These are phyloP conservation scores for Euphorbia celastroides DNA, from an alignment of 441 rosid genomes.

Conservation along the genomic window DNA sequence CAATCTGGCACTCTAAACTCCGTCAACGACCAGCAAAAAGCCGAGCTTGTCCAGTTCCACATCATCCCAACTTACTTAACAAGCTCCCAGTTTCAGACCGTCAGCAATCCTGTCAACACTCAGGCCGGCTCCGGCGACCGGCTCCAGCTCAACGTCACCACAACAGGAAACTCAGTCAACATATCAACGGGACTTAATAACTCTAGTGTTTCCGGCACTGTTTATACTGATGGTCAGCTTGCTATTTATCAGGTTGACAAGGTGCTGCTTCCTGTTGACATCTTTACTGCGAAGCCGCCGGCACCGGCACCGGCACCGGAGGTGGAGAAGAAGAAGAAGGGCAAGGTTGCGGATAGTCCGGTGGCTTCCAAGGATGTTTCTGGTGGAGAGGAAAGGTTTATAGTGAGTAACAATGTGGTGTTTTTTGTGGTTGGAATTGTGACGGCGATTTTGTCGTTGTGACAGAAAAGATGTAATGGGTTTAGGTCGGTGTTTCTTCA, in stretches of 20 bases:
- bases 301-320: conserved; percentile 77
- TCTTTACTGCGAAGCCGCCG: conserved; percentile 65
- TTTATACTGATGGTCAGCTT: conserved; percentile 77
- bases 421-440: conserved; percentile 26
- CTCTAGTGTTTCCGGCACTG: conserved; percentile 59
- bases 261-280: conserved; percentile 65
- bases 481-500: neutral
- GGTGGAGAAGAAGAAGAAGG: conserved; percentile 46
- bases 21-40: conserved; percentile 56
- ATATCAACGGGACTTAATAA: conserved; percentile 65
- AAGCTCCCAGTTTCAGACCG: conserved; percentile 60
- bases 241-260: conserved; percentile 75
- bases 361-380: conserved; percentile 43
- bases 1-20: conserved; percentile 65
- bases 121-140: conserved; percentile 65
- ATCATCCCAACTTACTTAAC: conserved; percentile 54
- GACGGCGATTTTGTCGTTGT: conserved; percentile 30
- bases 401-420: conserved; percentile 16
- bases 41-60: conserved; percentile 71
- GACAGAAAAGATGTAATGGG: conserved; percentile 17
- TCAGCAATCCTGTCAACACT: conserved; percentile 77
- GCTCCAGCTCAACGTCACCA: conserved; percentile 62
- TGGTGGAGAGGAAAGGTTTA: conserved; percentile 22
- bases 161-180: conserved; percentile 69
- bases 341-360: conserved; percentile 30